Percentiles rank a stretch among this genome's conserved stretches.
Evolutionary conservation across 306 rosid species (phyloP).

Genomic region (Lithocarpus polystachyus): DNA sequence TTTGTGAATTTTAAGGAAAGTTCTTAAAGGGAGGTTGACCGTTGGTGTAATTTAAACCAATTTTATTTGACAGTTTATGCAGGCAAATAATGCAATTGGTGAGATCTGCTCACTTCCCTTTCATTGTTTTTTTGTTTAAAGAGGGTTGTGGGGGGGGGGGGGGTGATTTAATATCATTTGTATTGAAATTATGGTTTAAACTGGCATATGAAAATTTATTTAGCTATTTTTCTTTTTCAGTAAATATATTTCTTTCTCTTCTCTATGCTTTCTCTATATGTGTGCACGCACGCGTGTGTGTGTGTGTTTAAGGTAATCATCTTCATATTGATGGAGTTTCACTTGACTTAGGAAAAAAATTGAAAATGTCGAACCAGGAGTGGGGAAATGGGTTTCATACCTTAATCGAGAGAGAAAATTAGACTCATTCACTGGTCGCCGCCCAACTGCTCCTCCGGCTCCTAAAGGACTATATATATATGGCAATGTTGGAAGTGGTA

Average conservation of each 20-base stretch:
- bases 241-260: background rate
- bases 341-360: slow-evolving; percentile 55
- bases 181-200: background rate
- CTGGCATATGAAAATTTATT: background rate
- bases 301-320: background rate
- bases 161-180: too few relatives aligned
- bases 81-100: background rate
- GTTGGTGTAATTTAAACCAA: background rate
- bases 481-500: slow-evolving; percentile 97
- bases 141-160: background rate
- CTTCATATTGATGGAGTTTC: slow-evolving; percentile 13
- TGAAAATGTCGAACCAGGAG: slow-evolving; percentile 72
- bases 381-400: slow-evolving; percentile 95
- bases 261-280: background rate
- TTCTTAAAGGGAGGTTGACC: too few relatives aligned
- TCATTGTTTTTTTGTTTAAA: background rate
- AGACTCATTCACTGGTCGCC: slow-evolving; percentile 69
- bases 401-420: slow-evolving; percentile 89
- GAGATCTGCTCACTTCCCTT: background rate
- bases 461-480: slow-evolving; percentile 91
- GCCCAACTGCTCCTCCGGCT: slow-evolving; percentile 81
- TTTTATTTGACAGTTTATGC: background rate
- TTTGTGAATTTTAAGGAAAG: too few relatives aligned
- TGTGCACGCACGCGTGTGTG: too few relatives aligned
- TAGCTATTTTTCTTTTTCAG: background rate